These are phyloP conservation scores for Termitomyces sp. DNA, from an alignment of 768 basidiomycete species.

Conservation along the genomic window DNA sequence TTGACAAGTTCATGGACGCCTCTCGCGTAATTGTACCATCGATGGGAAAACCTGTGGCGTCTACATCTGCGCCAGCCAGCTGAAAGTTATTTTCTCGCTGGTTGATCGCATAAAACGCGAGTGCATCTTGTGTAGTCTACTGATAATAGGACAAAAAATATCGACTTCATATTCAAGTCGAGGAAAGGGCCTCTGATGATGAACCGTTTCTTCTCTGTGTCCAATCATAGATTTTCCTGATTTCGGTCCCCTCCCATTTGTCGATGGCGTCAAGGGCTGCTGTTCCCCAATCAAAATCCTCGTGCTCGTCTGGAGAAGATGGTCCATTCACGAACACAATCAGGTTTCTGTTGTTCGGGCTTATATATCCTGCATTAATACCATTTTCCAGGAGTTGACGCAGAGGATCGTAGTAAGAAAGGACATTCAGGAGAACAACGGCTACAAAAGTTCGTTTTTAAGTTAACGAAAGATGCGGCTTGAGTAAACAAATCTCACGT, in stretches of 20 bases:
- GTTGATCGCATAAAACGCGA: neutral
- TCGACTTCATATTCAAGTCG: neutral
- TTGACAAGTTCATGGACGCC: conserved; percentile 77
- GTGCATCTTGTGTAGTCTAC: neutral
- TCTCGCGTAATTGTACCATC: conserved; percentile 68
- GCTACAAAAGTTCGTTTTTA: conserved; percentile 34
- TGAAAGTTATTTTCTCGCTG: neutral
- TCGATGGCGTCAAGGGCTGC: conserved; percentile 63
- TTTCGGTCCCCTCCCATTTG: conserved; percentile 40
- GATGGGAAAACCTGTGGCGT: conserved; percentile 30
- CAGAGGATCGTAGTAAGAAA: conserved; percentile 80
- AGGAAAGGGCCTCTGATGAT: conserved; percentile 2
- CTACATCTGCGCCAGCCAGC: neutral
- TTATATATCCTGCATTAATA: conserved; percentile 71
- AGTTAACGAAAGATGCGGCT: neutral
- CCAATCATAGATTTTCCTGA: conserved; percentile 44
- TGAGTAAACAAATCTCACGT: conserved; percentile 36
- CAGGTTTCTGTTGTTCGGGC: conserved; percentile 50
- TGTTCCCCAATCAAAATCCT: conserved; percentile 71
- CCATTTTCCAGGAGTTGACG: conserved; percentile 65
- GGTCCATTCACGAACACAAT: conserved; percentile 78
- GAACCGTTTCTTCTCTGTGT: conserved; percentile 29
- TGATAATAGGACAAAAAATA: neutral
- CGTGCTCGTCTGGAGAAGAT: conserved; percentile 41
- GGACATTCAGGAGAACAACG: conserved; percentile 83